Base-by-base conservation (phyloP, 2,329 filamentous ascomycete genomes). In the Nemania abortiva region DNA sequence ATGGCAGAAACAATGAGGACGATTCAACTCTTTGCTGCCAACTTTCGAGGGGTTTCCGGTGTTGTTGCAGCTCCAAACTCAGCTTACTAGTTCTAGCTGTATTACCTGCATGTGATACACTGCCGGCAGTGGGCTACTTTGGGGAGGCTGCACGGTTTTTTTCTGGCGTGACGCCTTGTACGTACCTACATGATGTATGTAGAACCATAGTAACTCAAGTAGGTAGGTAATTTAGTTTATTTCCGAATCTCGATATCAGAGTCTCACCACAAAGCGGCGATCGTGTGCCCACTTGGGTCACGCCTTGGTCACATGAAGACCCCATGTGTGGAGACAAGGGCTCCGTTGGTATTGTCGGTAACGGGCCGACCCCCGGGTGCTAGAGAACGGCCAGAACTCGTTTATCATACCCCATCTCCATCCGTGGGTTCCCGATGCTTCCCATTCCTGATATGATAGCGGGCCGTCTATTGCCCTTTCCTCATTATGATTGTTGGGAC, bases 31-130 rank as follows among this genome's bases (percentile, higher is more conserved):
- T 27, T 27, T 27, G 24, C 24, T 27, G 24, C 24, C 24, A 27
- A 27, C 2, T 29, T 27, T 18, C 42, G 10, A 1, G 15, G 54
- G 22, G 27, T 10, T 42, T 52, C 20, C 34, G 7, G 55, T 55
- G 20, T 29, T 34, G 50, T 24, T 39, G n/a, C 37, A 37, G 49
- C 58, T 31, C 54, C 10, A 11, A 53, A 29, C 24, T 29, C 37
- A 56, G 63, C 47, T 34, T 58, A 34, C 24, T 24, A 11, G 34
- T 37, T 63, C 20, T 60, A 47, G n/a, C 22, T 15, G 55, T 47
- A 37, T 70, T 58, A 18, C 52, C 24, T 64, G 60, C 64, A 70
- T 64, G n/a, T 34, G n/a, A 24, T 50, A 42, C 13, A 50, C 49
- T 63, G 58, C 63, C 24, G 49, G 49, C 13, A 59, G 42, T 34